Conservation (phyloP, 257 asterid genomes). For the Solanum chaucha region DNA sequence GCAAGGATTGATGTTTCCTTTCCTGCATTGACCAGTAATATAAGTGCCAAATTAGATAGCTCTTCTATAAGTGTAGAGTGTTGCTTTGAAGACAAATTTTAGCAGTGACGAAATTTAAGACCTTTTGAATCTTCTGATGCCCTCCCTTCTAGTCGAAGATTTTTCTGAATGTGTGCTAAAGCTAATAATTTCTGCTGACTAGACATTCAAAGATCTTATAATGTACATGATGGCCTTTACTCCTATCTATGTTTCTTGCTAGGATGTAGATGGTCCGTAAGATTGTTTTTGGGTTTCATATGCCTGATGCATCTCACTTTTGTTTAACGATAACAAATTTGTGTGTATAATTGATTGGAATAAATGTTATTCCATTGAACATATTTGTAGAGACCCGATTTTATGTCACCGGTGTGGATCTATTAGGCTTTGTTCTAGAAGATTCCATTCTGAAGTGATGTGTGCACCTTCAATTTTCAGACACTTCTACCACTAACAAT, state of each 20-base stretch:
- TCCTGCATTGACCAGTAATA: not conserved
- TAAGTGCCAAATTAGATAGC: not conserved
- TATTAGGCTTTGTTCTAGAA: too few relatives aligned
- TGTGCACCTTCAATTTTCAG: too few relatives aligned
- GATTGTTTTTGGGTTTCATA: not conserved
- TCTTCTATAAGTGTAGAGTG: not conserved
- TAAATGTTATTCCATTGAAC: not conserved
- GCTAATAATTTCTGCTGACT: not conserved
- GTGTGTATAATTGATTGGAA: not conserved
- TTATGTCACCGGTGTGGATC: too few relatives aligned
- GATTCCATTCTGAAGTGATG: too few relatives aligned
- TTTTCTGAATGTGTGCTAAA: not conserved
- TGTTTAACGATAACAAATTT: not conserved
- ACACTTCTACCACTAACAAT: too few relatives aligned
- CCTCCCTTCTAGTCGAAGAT: not conserved
- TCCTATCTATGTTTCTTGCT: not conserved
- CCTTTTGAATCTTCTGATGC: not conserved
- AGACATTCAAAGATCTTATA: too few relatives aligned
- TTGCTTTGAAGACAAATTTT: not conserved
- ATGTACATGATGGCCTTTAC: not conserved
- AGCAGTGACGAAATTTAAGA: not conserved
- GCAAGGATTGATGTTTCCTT: not conserved
- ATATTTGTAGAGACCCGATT: not conserved
- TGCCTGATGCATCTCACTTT: not conserved
- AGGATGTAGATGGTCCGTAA: not conserved